A percentile compares a stretch with the other conserved stretches of the same genome.
Evolutionary conservation across 805 yeast genomes (phyloP).

Genomic region (Yarrowia bubula): DNA sequence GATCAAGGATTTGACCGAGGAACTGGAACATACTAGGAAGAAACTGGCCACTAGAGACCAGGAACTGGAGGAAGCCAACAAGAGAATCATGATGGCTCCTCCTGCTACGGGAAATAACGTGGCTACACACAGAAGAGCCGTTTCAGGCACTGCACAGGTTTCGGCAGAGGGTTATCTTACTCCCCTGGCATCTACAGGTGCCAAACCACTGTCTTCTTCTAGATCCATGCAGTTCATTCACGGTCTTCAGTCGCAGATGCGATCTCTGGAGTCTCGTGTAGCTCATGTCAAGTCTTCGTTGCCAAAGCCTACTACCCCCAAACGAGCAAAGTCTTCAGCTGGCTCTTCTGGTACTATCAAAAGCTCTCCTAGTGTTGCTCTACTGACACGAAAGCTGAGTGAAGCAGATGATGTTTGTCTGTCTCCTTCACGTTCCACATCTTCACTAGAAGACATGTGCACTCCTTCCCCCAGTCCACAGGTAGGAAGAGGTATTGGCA

Average conservation of each 20-base stretch:
- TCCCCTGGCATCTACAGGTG: not conserved
- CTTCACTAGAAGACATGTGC: slow-evolving; percentile 10
- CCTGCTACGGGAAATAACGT: not conserved
- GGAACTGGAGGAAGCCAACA: slow-evolving; percentile 23
- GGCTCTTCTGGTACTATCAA: slow-evolving; percentile 9
- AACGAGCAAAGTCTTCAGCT: not conserved
- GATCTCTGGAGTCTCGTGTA: slow-evolving; percentile 34
- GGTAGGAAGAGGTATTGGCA: not conserved
- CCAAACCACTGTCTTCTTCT: slow-evolving; percentile 32
- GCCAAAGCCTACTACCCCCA: slow-evolving; percentile 31
- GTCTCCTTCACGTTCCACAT: not conserved
- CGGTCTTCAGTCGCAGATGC: slow-evolving; percentile 37
- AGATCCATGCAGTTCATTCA: slow-evolving; percentile 36
- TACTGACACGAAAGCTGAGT: slow-evolving; percentile 5
- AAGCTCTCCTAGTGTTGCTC: slow-evolving; percentile 9
- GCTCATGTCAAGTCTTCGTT: slow-evolving; percentile 36
- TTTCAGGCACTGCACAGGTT: not conserved
- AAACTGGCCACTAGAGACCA: slow-evolving; percentile 25
- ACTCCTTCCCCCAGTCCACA: slow-evolving; percentile 20
- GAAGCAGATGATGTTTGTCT: not conserved
- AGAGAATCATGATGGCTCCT: not conserved
- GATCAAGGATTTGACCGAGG: slow-evolving; percentile 40
- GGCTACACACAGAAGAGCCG: not conserved
- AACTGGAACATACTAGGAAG: slow-evolving; percentile 32
- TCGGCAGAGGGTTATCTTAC: slow-evolving; percentile 13